Conservation (phyloP, 2,329 filamentous ascomycete genomes). For the Fusarium sp. region DNA sequence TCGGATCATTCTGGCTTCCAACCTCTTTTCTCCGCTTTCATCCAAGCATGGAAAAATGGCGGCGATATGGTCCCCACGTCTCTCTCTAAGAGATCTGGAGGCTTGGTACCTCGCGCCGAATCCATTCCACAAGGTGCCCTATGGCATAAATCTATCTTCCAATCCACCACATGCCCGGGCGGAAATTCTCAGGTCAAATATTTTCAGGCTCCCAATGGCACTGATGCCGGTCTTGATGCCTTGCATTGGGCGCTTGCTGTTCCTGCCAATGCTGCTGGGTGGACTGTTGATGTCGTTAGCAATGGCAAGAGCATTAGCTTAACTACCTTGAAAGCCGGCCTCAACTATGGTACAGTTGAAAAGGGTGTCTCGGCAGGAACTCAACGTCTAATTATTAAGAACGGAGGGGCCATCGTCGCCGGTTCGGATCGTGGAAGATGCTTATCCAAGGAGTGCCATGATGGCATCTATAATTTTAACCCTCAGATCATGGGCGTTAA, state of each 20-base stretch:
- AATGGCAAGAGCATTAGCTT: background rate
- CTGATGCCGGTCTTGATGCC: background rate
- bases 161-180: background rate
- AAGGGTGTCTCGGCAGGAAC: background rate
- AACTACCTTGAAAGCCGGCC: background rate
- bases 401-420: background rate
- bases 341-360: background rate
- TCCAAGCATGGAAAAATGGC: background rate
- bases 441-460: background rate
- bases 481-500: background rate
- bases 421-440: background rate
- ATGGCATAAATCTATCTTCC: background rate
- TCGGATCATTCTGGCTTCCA: background rate
- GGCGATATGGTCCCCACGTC: background rate
- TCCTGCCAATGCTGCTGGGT: background rate
- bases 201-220: background rate
- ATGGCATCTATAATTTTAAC: conserved; percentile 4
- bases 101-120: background rate
- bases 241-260: background rate
- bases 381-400: background rate
- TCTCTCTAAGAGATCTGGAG: background rate
- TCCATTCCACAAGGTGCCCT: background rate
- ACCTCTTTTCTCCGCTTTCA: background rate
- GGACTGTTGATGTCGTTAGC: background rate
- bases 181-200: background rate